phyloP scores from a whole-genome alignment of 192 early-diverging fungal species.

The Mortierella claussenii region DNA sequence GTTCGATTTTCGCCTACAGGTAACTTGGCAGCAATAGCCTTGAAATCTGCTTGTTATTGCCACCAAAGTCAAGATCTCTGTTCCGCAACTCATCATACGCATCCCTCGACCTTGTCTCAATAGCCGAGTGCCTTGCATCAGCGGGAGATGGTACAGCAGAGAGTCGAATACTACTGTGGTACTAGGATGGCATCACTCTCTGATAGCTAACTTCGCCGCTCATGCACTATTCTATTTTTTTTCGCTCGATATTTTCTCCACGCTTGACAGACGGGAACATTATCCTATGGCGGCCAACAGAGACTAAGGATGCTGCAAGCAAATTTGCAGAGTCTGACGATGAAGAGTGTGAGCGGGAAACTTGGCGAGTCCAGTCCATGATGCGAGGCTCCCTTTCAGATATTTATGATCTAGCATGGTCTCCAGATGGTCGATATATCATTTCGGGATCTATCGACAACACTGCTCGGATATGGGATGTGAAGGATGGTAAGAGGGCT shows the following conservation, averaged over 20 bases:
- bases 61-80: too few species aligned
- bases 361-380: constrained; percentile 77
- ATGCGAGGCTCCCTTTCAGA: constrained; percentile 82
- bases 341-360: constrained; percentile 72
- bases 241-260: too few species aligned
- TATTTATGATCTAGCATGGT: constrained; percentile 95
- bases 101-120: neutral
- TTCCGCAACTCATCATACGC: neutral
- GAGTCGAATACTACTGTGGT: too few species aligned
- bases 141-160: constrained; percentile 81
- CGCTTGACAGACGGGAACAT: constrained; percentile 78
- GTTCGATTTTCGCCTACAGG: constrained; percentile 88
- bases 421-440: constrained; percentile 83
- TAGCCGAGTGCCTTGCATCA: constrained; percentile 78
- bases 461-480: constrained; percentile 87
- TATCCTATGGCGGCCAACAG: constrained; percentile 84
- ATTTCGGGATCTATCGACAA: constrained; percentile 91
- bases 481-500: constrained; percentile 66
- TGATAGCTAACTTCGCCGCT: too few species aligned
- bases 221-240: too few species aligned
- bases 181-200: too few species aligned
- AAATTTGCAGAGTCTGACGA: constrained; percentile 60
- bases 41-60: too few species aligned
- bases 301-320: constrained; percentile 56
- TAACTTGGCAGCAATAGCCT: too few species aligned